These are phyloP conservation scores for Penicillium sp. DNA, from an alignment of 2,329 filamentous ascomycete species.

Conservation along the genomic window DNA sequence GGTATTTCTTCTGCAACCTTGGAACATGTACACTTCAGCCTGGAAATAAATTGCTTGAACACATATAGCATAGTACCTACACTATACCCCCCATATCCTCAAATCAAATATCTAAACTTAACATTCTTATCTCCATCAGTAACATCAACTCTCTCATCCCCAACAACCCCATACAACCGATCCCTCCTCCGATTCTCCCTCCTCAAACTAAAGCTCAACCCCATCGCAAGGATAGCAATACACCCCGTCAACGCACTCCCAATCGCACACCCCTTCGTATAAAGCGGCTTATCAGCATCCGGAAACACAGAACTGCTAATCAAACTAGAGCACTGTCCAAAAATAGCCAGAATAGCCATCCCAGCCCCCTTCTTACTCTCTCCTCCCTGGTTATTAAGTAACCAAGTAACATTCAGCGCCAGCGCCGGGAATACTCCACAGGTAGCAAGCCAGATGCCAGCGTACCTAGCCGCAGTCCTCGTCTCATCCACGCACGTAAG, in stretches of 20 bases:
- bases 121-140: conserved; percentile 24
- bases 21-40: too few relatives aligned
- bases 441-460: conserved; percentile 40
- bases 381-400: conserved; percentile 28
- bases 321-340: conserved; percentile 28
- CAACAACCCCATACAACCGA: conserved; percentile 21
- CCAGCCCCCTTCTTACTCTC: conserved; percentile 28
- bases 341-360: conserved; percentile 24
- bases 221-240: conserved; percentile 23
- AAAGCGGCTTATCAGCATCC: conserved; percentile 22
- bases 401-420: conserved; percentile 27
- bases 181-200: conserved; percentile 25
- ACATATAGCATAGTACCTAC: neutral
- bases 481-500: conserved; percentile 29
- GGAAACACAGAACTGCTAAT: conserved; percentile 27
- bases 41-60: neutral
- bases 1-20: too few relatives aligned
- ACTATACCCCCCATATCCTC: neutral
- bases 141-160: conserved; percentile 23
- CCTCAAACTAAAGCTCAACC: conserved; percentile 16
- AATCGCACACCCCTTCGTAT: conserved; percentile 23
- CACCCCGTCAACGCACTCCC: conserved; percentile 25
- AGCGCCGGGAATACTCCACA: conserved; percentile 27
- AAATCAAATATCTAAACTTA: conserved; percentile 26
- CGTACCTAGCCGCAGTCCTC: conserved; percentile 36